Percentiles rank a stretch among this genome's conserved stretches.
These are phyloP conservation scores for Aspergillus costaricaensis DNA, from an alignment of 2,329 filamentous ascomycete species.

Conservation along the genomic window DNA sequence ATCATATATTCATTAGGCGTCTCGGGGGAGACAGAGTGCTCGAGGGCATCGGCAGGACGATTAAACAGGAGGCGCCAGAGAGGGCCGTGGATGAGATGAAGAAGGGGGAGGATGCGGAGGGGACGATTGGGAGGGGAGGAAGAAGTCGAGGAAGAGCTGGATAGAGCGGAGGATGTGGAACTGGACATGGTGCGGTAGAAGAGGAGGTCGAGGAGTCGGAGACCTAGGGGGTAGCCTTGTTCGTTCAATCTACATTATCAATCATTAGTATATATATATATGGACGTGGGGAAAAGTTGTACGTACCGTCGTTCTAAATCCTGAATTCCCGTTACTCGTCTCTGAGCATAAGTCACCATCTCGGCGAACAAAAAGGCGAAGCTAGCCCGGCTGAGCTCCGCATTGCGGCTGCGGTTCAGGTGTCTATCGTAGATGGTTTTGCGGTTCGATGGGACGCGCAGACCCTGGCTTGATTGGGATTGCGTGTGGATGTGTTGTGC, in stretches of 20 bases:
- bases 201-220: slow-evolving; percentile 92
- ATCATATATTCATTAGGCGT: slow-evolving; percentile 98
- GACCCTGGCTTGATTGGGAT: slow-evolving; percentile 53
- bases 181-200: slow-evolving; percentile 79
- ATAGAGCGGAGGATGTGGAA: slow-evolving; percentile 83
- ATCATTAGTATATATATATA: neutral
- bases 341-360: slow-evolving; percentile 94
- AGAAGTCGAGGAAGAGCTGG: slow-evolving; percentile 72
- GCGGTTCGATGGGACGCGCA: slow-evolving; percentile 87
- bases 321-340: slow-evolving; percentile 84
- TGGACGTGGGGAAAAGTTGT: no score
- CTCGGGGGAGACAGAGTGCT: slow-evolving; percentile 78
- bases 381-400: slow-evolving; percentile 86
- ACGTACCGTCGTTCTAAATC: slow-evolving; percentile 92
- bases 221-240: slow-evolving; percentile 90
- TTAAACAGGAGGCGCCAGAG: slow-evolving; percentile 92
- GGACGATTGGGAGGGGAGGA: slow-evolving; percentile 73
- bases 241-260: slow-evolving; percentile 67
- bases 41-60: slow-evolving; percentile 86
- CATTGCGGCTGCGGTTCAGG: slow-evolving; percentile 82
- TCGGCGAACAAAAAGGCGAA: slow-evolving; percentile 96
- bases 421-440: slow-evolving; percentile 98
- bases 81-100: slow-evolving; percentile 92
- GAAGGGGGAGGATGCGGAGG: slow-evolving; percentile 82
- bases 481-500: slow-evolving; percentile 51